Percentiles rank a stretch among this genome's conserved stretches.
These are phyloP conservation scores for Alliaria petiolata DNA, from an alignment of 345 rosid species.

Conservation along the genomic window DNA sequence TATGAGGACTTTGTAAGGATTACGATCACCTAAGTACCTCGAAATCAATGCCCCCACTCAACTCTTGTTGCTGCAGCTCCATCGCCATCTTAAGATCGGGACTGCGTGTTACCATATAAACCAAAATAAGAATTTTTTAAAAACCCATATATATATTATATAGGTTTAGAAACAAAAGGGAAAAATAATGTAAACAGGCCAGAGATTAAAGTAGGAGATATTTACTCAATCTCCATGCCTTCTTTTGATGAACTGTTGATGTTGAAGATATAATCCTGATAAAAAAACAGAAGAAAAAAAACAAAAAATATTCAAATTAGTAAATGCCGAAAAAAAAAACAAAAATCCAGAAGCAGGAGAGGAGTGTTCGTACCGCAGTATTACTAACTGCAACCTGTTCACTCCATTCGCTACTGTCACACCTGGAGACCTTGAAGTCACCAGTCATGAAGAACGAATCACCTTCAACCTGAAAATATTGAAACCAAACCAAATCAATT, in stretches of 20 bases:
- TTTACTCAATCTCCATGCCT: conserved; percentile 59
- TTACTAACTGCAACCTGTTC: conserved; percentile 53
- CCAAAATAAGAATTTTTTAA: neutral
- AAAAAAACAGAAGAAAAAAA: too few relatives aligned
- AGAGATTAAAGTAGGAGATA: conserved; percentile 16
- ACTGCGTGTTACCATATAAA: neutral
- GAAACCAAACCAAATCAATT: conserved; percentile 1
- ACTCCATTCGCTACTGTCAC: conserved; percentile 61
- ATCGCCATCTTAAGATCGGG: neutral
- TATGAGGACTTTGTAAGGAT: too few relatives aligned
- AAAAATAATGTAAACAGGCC: too few relatives aligned
- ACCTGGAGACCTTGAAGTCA: conserved; percentile 66
- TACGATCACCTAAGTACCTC: neutral
- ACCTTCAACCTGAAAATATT: conserved; percentile 65
- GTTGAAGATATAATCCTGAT: conserved; percentile 67
- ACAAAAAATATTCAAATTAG: conserved; percentile 17
- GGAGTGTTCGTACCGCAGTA: conserved; percentile 51
- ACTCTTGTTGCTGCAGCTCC: neutral
- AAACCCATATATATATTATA: neutral
- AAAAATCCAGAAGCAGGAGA: neutral
- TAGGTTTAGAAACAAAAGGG: neutral
- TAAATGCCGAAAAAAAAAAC: too few relatives aligned
- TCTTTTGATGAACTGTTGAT: conserved; percentile 47
- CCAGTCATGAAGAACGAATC: conserved; percentile 73
- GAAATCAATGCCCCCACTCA: neutral